Evolutionary conservation across 2,329 filamentous ascomycete species (phyloP), one percentile per base, ranked within the genome.

Genomic region (Calycina marina): DNA sequence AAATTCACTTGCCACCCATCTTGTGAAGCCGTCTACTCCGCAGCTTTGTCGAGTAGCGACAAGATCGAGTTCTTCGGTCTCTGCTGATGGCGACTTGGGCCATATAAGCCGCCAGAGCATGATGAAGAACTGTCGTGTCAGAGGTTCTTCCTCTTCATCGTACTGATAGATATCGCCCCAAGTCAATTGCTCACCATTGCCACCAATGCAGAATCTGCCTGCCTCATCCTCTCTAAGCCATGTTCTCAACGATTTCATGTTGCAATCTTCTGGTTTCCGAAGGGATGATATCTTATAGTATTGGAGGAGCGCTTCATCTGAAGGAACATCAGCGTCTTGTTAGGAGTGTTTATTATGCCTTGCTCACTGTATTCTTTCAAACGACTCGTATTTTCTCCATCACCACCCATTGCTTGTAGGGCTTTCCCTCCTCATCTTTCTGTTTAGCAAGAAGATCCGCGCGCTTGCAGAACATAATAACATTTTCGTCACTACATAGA

Each of bases 341-440:
- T 14, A 9, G 13, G 4, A 6, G 13, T 10, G 13, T 10, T 13
- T 27, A 3, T 13, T 14, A 27, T 22, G 20, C 3, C 13, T n/a
- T 9, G 6, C 40, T 14, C 34, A 43, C 40, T 40, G 14, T 43
- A 43, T 18, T 43, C 25, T 12, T 43, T 37, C 4, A 43, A 1
- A 43, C 33, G 1, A 14, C 11, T 14, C 41, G 31, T 4, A 43
- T 40, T 12, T 40, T 18, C 18, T 26, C 29, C 4, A 43, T 25
- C n/a, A 37, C 11, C 3, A 29, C 18, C n/a, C 32, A 25, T 18
- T 43, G 39, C 16, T 34, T 17, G 12, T 10, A 15, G 20, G 17
- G 12, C 14, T 24, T 9, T 8, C 25, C 9, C 4, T 26, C n/a
- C 15, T 14, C 9, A 8, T 28, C 13, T 9, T 28, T 24, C 8